Percentiles rank a stretch among this genome's conserved stretches.
Evolutionary conservation across 495 filamentous ascomycete genomes (phyloP).

Genomic region (Staphylotrichum tortipilum): DNA sequence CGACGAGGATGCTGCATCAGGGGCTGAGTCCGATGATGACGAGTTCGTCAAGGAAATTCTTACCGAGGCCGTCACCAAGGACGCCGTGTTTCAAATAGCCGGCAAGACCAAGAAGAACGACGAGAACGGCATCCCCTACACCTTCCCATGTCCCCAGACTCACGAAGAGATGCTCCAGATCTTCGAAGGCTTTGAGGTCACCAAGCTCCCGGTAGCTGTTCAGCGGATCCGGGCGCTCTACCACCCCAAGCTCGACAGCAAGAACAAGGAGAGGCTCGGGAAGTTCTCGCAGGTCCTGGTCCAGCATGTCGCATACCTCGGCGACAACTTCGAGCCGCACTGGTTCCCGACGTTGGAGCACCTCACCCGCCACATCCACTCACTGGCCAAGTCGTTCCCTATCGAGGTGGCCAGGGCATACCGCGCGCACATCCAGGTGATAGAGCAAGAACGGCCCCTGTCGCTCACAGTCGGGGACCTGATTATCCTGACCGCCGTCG

Average conservation of each 20-base stretch:
- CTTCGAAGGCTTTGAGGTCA: constrained; percentile 46
- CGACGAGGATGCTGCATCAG: constrained; percentile 26
- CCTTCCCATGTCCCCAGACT: constrained; percentile 71
- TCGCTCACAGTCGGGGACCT: constrained; percentile 65
- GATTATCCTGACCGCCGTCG: constrained; percentile 69
- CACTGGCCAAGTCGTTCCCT: constrained; percentile 73
- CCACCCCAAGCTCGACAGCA: constrained; percentile 72
- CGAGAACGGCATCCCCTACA: constrained; percentile 58
- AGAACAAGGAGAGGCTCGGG: constrained; percentile 76
- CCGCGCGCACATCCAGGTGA: constrained; percentile 57
- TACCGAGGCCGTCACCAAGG: constrained; percentile 41
- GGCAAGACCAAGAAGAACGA: constrained; percentile 22
- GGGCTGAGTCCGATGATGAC: constrained; percentile 37
- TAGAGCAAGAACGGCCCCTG: constrained; percentile 52
- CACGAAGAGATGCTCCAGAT: constrained; percentile 65
- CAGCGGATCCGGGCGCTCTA: constrained; percentile 82
- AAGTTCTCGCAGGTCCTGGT: constrained; percentile 68
- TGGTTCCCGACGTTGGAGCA: constrained; percentile 34
- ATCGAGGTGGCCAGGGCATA: constrained; percentile 69
- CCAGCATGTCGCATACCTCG: constrained; percentile 65
- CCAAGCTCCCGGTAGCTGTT: constrained; percentile 68
- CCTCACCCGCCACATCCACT: constrained; percentile 41
- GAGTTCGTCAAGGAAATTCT: constrained; percentile 61
- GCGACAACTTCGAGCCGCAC: constrained; percentile 32
- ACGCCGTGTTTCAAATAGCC: constrained; percentile 34